A percentile compares a stretch with the other conserved stretches of the same genome.
Conservation (phyloP, 2,329 filamentous ascomycete species). For the Paraphaeosphaeria minitans region DNA sequence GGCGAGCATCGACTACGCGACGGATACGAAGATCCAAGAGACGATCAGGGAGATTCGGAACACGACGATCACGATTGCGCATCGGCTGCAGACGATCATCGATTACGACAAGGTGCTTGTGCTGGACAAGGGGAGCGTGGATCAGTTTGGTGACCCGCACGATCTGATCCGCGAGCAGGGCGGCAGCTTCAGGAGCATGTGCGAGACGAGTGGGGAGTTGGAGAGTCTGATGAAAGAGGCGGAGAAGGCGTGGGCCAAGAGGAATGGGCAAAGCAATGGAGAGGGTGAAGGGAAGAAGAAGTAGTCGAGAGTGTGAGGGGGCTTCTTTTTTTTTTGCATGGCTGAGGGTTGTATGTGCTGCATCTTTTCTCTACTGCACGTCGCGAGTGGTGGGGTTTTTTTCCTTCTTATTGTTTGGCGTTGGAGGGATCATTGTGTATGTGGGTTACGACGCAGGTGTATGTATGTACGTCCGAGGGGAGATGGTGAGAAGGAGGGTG, state of each 20-base stretch:
- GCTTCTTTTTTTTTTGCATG: neutral
- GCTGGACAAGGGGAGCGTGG: constrained; percentile 82
- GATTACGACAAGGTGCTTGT: constrained; percentile 98
- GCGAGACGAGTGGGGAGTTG: constrained; percentile 66
- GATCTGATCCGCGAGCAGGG: constrained; percentile 70
- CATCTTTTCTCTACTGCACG: no score
- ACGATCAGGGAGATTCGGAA: constrained; percentile 90
- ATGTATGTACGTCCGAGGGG: no score
- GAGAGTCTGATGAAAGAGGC: constrained; percentile 63
- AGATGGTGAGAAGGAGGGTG: neutral
- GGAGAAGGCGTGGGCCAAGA: constrained; percentile 50
- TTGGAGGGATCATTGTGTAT: neutral
- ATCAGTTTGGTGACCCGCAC: constrained; percentile 91
- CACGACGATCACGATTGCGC: constrained; percentile 96
- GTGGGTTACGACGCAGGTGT: no score
- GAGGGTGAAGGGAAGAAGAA: no score
- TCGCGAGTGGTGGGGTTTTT: no score
- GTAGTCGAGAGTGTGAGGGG: no score
- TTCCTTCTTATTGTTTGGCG: neutral
- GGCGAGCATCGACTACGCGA: constrained; percentile 95
- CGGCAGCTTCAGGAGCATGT: constrained; percentile 66
- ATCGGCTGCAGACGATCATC: constrained; percentile 93
- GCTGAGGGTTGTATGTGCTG: neutral
- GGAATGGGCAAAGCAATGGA: neutral
- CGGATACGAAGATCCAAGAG: constrained; percentile 93